Base-by-base conservation (phyloP, 2,329 filamentous ascomycete species). In the Cercospora sp. region DNA sequence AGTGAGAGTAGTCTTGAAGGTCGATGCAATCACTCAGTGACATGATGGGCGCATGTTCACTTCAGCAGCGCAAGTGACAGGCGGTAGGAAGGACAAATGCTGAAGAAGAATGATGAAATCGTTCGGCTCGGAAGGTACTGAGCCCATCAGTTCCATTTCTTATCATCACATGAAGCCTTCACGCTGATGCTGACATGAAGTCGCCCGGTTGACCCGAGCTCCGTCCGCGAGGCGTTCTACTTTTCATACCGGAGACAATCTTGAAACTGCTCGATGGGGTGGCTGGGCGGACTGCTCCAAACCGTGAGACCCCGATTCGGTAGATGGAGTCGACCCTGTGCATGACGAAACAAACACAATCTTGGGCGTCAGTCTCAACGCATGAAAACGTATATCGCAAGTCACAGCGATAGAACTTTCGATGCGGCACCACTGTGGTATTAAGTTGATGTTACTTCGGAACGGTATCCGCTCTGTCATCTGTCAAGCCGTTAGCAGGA, bases 361-460 rank as follows among this genome's bases (percentile, higher is more conserved):
- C 48, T 53, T 28, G 48, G 26, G 23, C 48, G 12, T 53, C 48
- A 28, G 48, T 28, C 12, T 26, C 20, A 53, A 28, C 48, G 12
- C 10, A 16, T 16, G 13, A 8, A 28, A 53, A 53, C 23, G 48
- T 16, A 7, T 53, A 53, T 53, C 48, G 48, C 23, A 53, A 53
- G 48, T 16, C 13, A 28, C 23, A 53, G 48, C 13, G 23, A 53
- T 28, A 26, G 48, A 53, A 16, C 20, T 30, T 23, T 28, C 48
- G 23, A 53, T 6, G 13, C 48, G 48, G 48, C 48, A 28, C 48
- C 12, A 53, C 48, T 53, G 48, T 53, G 48, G 48, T 8, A 16
- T 53, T 16, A 53, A 53, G 48, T 53, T 28, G 48, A 28, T n/a
- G 23, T 51, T 48, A 63, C 61, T 39, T 31, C 60, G 60, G 60